These are phyloP conservation scores for Acer campestre DNA, from an alignment of 345 rosid genomes.

Conservation along the genomic window DNA sequence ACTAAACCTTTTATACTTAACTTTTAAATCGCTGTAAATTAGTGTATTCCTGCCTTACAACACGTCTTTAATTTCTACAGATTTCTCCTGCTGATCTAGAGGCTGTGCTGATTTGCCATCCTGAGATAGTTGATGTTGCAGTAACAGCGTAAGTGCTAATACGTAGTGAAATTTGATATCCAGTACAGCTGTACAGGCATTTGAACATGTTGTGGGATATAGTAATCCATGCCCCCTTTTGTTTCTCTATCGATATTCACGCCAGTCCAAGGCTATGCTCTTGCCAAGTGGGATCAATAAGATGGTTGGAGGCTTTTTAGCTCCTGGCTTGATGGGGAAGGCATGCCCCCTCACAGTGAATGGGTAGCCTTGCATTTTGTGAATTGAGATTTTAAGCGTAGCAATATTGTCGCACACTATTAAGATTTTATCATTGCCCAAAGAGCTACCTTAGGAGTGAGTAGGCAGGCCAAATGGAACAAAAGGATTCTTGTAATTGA, in stretches of 20 bases:
- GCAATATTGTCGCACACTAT: too few relatives aligned
- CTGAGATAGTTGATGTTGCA: conserved; percentile 73
- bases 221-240: neutral
- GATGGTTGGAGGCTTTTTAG: neutral
- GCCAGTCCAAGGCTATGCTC: neutral
- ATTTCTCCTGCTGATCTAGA: conserved; percentile 93
- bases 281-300: neutral
- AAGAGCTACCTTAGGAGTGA: neutral
- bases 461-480: neutral
- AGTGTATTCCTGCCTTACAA: neutral
- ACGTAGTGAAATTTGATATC: neutral
- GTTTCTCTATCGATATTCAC: neutral
- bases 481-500: neutral
- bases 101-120: conserved; percentile 67
- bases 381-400: neutral
- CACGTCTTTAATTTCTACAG: conserved; percentile 37
- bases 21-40: neutral
- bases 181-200: neutral
- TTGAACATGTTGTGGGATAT: conserved; percentile 5
- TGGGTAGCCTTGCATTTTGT: neutral
- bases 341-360: neutral
- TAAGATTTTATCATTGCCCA: too few relatives aligned
- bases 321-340: neutral
- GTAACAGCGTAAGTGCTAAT: conserved; percentile 58
- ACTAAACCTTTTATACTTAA: neutral